Evolutionary conservation across 2,329 filamentous ascomycete genomes (phyloP).

Genomic region (Fusarium nodosum): DNA sequence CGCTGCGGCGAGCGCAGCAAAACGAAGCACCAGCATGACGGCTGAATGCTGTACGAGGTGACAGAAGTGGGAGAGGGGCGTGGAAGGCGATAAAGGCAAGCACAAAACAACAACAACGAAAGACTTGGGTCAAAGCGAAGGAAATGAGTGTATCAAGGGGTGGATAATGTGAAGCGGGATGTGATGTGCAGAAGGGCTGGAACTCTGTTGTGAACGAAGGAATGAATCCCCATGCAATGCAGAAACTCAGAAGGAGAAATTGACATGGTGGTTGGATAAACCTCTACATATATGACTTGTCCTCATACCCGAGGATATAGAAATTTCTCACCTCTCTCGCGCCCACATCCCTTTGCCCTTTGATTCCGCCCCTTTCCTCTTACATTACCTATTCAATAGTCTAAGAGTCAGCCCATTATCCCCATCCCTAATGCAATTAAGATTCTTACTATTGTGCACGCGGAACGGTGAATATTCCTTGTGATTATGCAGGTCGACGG

Average conservation of each 20-base stretch:
- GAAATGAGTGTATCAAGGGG: conserved; percentile 16
- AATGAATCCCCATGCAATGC: conserved; percentile 24
- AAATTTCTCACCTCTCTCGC: conserved; percentile 8
- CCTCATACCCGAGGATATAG: conserved; percentile 1
- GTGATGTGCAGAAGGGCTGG: conserved; percentile 11
- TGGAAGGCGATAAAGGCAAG: background rate
- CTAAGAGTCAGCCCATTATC: conserved; percentile 27
- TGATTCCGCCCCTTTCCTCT: background rate
- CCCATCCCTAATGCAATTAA: conserved; percentile 23
- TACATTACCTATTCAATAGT: conserved; percentile 25
- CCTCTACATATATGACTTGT: conserved; percentile 38
- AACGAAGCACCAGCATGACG: conserved; percentile 31
- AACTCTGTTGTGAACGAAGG: conserved; percentile 14
- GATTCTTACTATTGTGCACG: conserved; percentile 26
- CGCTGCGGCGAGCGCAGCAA: conserved; percentile 42
- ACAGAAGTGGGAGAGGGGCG: conserved; percentile 1
- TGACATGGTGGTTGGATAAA: conserved; percentile 14
- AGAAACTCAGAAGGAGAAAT: conserved; percentile 13
- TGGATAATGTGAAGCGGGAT: conserved; percentile 10
- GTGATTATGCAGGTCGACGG: conserved; percentile 39
- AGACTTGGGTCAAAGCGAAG: conserved; percentile 14
- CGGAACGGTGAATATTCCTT: conserved; percentile 8
- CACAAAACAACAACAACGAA: conserved; percentile 26
- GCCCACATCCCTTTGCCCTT: conserved; percentile 14
- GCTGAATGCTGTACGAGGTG: conserved; percentile 3